Evolutionary conservation across 345 rosid genomes (phyloP).

Genomic region (Sonneratia alba): DNA sequence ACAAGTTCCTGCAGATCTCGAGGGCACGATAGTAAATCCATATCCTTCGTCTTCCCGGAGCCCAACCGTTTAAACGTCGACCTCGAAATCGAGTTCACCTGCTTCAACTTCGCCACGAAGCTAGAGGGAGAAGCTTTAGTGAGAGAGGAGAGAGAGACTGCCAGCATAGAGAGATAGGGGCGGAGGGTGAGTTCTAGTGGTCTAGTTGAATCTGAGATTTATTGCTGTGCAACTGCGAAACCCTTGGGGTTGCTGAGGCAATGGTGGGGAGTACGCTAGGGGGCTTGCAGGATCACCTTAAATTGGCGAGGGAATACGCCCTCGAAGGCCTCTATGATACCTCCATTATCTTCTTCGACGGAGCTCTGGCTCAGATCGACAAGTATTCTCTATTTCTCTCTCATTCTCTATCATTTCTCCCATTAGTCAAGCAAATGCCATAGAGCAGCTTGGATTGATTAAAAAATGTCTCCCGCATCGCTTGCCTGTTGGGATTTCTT

Average conservation of each 20-base stretch:
- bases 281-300: slow-evolving; percentile 97
- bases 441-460: background rate
- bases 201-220: background rate
- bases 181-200: slow-evolving; percentile 7
- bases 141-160: background rate
- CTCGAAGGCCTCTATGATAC: slow-evolving; percentile 92
- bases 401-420: background rate
- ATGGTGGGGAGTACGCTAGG: slow-evolving; percentile 55
- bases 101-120: slow-evolving; percentile 5
- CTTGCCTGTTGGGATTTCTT: background rate
- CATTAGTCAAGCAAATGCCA: background rate
- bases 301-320: slow-evolving; percentile 89
- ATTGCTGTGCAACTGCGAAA: background rate
- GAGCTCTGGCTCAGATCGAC: slow-evolving; percentile 81
- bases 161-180: slow-evolving; percentile 1
- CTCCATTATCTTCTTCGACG: slow-evolving; percentile 90
- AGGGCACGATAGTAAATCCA: slow-evolving; percentile 15
- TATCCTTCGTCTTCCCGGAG: background rate
- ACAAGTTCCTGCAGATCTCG: background rate
- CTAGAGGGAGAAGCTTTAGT: background rate
- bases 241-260: slow-evolving; percentile 5
- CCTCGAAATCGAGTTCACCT: slow-evolving; percentile 27
- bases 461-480: background rate
- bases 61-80: slow-evolving; percentile 36
- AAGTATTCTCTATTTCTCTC: slow-evolving; percentile 23